Evolutionary conservation across 768 basidiomycete species (phyloP), one percentile per base, ranked within the genome.

Genomic region (Mycena sanguinolenta): DNA sequence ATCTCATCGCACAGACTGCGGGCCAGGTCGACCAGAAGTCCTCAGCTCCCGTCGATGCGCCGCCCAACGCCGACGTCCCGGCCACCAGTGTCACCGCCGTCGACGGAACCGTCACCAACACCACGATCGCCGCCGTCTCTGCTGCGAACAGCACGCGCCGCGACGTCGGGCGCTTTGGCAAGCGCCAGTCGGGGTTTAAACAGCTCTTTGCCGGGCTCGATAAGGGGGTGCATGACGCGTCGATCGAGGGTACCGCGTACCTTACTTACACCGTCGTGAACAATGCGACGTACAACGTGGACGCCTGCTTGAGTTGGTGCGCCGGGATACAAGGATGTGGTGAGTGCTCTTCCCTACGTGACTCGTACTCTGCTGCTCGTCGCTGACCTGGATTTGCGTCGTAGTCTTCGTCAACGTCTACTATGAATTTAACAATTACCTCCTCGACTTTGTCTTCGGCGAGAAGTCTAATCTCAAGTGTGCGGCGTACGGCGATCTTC

Each of bases 371-470:
- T 30, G 54, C 58, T 28, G 12, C 46, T 8, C 53, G 44, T n/a
- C n/a, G 36, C 49, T 55, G 42, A 53, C 50, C 9, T 23, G 21
- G 3, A 2, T n/a, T n/a, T 4, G 13, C 44, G 21, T 3, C n/a
- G 3, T 23, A 88, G 87, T 85, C 6, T 87, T 86, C 67, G 86
- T 80, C 16, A 88, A 88, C 71, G 63, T 88, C 27, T 88, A 81
- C 65, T 87, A 88, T 75, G 85, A 88, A 68, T 82, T 75, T 77
- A 87, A 86, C 74, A 86, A 86, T 68, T 66, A 75, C 10, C 78
- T 82, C 9, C 77, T 84, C 32, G 85, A 85, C 63, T 81, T 78
- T 64, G 79, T 83, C 32, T 81, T 80, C 67, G 71, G 69, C 50
- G 79, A 82, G 67, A 67, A 80, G 4, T 87, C 86, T 0, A 86